Conservation (phyloP, 2,329 filamentous ascomycete species). For the Aspergillus ruber region DNA sequence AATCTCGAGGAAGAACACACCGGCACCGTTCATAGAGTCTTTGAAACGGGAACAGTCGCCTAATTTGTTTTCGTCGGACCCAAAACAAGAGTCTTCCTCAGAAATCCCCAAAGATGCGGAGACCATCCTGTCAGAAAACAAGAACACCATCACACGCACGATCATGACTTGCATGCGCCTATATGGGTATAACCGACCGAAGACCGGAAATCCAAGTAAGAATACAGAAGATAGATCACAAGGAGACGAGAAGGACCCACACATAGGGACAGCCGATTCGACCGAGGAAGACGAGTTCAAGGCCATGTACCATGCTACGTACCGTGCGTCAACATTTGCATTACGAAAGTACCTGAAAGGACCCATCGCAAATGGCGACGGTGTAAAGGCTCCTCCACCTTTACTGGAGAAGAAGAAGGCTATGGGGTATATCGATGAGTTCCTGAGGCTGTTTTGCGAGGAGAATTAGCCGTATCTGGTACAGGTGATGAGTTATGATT, state of each 20-base stretch:
- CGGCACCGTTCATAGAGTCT: slow-evolving; percentile 21
- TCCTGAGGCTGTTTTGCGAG: slow-evolving; percentile 37
- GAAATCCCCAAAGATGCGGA: slow-evolving; percentile 21
- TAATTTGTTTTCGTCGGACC: slow-evolving; percentile 10
- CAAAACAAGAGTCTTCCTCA: background rate
- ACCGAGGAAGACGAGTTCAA: slow-evolving; percentile 38
- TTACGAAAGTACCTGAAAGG: slow-evolving; percentile 34
- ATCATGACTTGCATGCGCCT: slow-evolving; percentile 40
- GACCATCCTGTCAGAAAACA: slow-evolving; percentile 31
- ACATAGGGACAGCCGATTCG: slow-evolving; percentile 3
- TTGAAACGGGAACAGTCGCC: slow-evolving; percentile 8
- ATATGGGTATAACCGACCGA: slow-evolving; percentile 35
- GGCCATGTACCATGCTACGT: slow-evolving; percentile 39
- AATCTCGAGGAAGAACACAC: slow-evolving; percentile 12
- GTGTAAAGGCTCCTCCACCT: slow-evolving; percentile 9
- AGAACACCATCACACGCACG: slow-evolving; percentile 35
- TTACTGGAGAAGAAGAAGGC: slow-evolving; percentile 33
- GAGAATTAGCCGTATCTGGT: slow-evolving; percentile 21
- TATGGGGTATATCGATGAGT: slow-evolving; percentile 36
- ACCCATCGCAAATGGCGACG: slow-evolving; percentile 1
- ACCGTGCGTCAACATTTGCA: slow-evolving; percentile 38
- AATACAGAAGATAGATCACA: slow-evolving; percentile 6
- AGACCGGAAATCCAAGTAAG: slow-evolving; percentile 13
- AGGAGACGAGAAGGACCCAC: slow-evolving; percentile 13
- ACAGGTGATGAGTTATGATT: slow-evolving; percentile 15